Evolutionary conservation across 495 filamentous ascomycete species (phyloP), one percentile per base, ranked within the genome.

Genomic region (Penicillium canariense): DNA sequence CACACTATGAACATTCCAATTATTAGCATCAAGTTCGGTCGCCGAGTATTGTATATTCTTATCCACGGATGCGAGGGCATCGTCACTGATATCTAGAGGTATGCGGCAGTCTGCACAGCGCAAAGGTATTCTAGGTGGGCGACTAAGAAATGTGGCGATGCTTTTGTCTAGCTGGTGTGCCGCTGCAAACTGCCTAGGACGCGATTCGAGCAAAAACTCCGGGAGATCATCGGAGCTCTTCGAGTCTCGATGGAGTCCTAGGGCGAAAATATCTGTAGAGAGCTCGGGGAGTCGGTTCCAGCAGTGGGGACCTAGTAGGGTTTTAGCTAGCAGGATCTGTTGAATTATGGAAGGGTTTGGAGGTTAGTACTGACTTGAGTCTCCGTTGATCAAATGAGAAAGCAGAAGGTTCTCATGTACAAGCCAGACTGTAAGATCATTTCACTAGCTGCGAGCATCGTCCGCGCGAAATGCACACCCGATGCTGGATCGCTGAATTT

Each of bases 181-280:
- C 12, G 71, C 66, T 18, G 77, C 68, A 55, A 84, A 84, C 1
- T 78, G 39, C 11, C 75, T 72, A 56, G 79, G 70, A 2, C 77
- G 74, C 15, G 73, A 51, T 50, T 81, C 75, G 10, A 61, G 55
- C 2, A 81, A 59, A 47, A 81, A 79, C 14, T 74, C 67, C 0
- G 80, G 77, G 4, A 71, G 9, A 15, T 46, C 12, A 3, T 46
- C 43, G 50, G 42, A n/a, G n/a, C n/a, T 25, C 55, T 63, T 36
- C 69, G 65, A 63, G 40, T 78, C 75, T 42, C 78, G 74, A 60
- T 86, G 84, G 1, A 82, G 63, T 23, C 82, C 83, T 5, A 83
- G 67, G n/a, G 78, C 78, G 4, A 79, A 77, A 11, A 81, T 62
- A 40, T 65, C 56, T 6, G 60, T 73, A 1, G 70, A 62, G 4